Evolutionary conservation across 345 rosid genomes (phyloP).

Genomic region (Geranium brycei): DNA sequence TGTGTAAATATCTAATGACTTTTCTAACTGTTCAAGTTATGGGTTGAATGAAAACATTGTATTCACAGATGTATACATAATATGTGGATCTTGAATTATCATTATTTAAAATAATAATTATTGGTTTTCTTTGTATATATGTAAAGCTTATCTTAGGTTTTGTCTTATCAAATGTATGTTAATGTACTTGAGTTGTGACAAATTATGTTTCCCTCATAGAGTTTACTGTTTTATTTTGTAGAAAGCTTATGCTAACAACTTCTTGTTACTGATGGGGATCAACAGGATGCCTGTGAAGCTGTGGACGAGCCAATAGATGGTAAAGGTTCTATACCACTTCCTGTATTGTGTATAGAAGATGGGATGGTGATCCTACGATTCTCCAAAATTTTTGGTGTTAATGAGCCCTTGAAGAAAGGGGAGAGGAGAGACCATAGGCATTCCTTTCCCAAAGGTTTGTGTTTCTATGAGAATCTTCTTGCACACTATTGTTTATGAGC

Average conservation of each 20-base stretch:
- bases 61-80: too few relatives aligned
- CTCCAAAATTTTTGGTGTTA: slow-evolving; percentile 94
- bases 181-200: too few relatives aligned
- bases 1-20: too few relatives aligned
- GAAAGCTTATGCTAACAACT: neutral
- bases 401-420: slow-evolving; percentile 53
- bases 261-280: slow-evolving; percentile 2
- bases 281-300: slow-evolving; percentile 34
- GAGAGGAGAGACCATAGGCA: slow-evolving; percentile 53
- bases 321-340: slow-evolving; percentile 45
- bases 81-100: too few relatives aligned
- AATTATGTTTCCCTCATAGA: neutral
- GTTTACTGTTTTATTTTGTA: neutral
- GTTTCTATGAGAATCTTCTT: neutral
- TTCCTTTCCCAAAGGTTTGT: slow-evolving; percentile 46
- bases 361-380: slow-evolving; percentile 72
- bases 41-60: too few relatives aligned
- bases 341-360: slow-evolving; percentile 75
- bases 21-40: too few relatives aligned
- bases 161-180: too few relatives aligned
- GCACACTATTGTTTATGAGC: too few relatives aligned
- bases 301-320: slow-evolving; percentile 30
- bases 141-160: too few relatives aligned
- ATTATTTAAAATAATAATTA: too few relatives aligned
- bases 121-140: too few relatives aligned